Evolutionary conservation across 2,329 filamentous ascomycete genomes (phyloP), one percentile per base, ranked within the genome.

Genomic region (Cyphellophora attinorum): DNA sequence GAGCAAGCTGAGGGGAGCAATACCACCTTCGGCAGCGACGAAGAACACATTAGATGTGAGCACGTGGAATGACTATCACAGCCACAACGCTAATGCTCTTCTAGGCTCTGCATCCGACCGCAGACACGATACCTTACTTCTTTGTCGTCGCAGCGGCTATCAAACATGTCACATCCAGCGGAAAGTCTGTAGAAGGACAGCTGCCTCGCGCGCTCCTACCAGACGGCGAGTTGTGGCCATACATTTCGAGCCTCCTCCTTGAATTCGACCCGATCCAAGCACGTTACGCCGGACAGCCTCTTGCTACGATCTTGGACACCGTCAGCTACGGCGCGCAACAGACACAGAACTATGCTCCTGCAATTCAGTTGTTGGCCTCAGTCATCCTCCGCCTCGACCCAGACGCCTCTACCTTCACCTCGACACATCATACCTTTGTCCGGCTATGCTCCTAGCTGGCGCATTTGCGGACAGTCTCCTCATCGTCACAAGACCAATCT

Each of bases 91-190:
- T 41, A 34, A 41, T 31, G 8, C 12, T 14, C 10, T 11, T 15
- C 12, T 33, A 65, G 55, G 45, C 65, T 19, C 57, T 78, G 38
- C 64, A 79, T 46, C 75, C 78, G 13, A 54, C 65, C 5, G 54
- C 64, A 25, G 74, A 81, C 51, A 70, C 72, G 12, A 63, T 80
- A 41, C 61, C 72, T 6, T 81, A 78, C 54, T 57, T 76, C 32
- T 67, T 64, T 41, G 60, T 71, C 30, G 61, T 81, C 23, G 54
- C 63, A 30, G 60, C 64, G 19, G 64, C 68, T 41, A 61, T 74
- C 37, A 52, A 59, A 25, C 53, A 47, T n/a, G 35, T 44, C 40
- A 16, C 41, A 27, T 19, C 50, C 19, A 51, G 60, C 48, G 54
- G 60, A 46, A 53, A 51, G 35, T 42, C 54, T 35, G 29, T 39